Evolutionary conservation across 2,329 filamentous ascomycete genomes (phyloP), one percentile per base, ranked within the genome.

Genomic region (Pochonia chlamydosporia): DNA sequence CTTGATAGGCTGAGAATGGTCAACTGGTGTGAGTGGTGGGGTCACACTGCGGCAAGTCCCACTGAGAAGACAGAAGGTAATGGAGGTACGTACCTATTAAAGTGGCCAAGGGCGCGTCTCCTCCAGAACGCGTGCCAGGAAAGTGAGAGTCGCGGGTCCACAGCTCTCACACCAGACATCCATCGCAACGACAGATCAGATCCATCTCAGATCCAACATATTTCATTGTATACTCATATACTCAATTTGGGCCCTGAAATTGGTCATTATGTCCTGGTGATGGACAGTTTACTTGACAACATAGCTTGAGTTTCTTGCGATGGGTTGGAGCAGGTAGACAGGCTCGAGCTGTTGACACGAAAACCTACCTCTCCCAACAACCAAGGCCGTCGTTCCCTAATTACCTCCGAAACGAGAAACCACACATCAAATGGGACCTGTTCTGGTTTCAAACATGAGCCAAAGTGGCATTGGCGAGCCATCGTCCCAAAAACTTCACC

Each of bases 401-500:
- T 16, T 16, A 41, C 20, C 45, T 36, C 7, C 25, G 5, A 25
- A 42, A 20, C 18, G 20, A 21, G 31, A 39, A 14, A 18, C 30
- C 7, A 11, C 20, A 7, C 46, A 14, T 33, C 37, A 42, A 40
- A 76, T 76, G 72, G 69, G 67, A 62, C 62, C 68, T 36, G 57
- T 69, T 37, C 54, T 68, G 48, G 60, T 71, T 46, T 63, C 65
- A 55, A 66, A 60, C 42, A 79, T 78, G 76, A 63, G 64, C 52
- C 66, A 66, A 46, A 63, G 66, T 57, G 64, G 59, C 47, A 52
- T 63, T 44, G 59, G 56, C 50, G 67, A 66, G 46, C 57, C 61
- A 9, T 51, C 58, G 33, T 55, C 59, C 21, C 73, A 70, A 56
- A 78, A 75, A 53, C 57, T 81, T 31, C 78, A 81, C 54, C 78